Base-by-base conservation (phyloP, 1,284 basidiomycete genomes). In the Leccinum fallax region DNA sequence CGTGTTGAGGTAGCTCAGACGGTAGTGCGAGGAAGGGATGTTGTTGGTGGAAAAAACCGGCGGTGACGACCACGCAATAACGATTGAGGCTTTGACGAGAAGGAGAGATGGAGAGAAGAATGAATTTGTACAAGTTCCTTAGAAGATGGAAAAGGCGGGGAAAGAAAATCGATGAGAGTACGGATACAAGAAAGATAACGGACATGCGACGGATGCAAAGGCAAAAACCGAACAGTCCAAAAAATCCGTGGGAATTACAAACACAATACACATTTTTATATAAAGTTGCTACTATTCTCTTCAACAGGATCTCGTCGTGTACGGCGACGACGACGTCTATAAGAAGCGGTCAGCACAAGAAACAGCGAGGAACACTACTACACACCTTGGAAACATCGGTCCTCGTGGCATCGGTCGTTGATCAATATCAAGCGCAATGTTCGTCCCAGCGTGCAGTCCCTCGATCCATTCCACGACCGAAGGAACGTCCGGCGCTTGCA, bases 401-500 rank as follows among this genome's bases (percentile, higher is more conserved):
- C 88, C 94, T 68, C 89, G 89, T 16, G 95, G 95, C 91, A 98
- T 95, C 16, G 86, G 83, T 54, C 97, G 85, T 55, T 89, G 87
- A 72, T 98, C 97, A 63, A 99, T 79, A 76, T 99, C 97, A 60
- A 96, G 79, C 3, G 95, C 83, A 54, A 98, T 89, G 75, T 97
- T 97, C n/a, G 93, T 90, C 1, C 94, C 92, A 46, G 95, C 92
- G 79, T 98, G 96, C 60, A 98, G 82, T 13, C 89, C 90, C 90
- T 99, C 97, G 69, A 99, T 97, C 94, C 96, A 97, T 67, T 93
- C 88, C 52, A 99, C 93, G 9, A 97, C 94, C 53, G 89, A 87
- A 40, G 87, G 83, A 53, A 96, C 90, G 73, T 93, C 91, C 58
- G 85, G 87, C 3, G 94, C 93, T 78, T 99, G 97, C 65, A 99